Conservation (phyloP, 2,329 filamentous ascomycete species). For the Sporothrix brunneoviolacea region DNA sequence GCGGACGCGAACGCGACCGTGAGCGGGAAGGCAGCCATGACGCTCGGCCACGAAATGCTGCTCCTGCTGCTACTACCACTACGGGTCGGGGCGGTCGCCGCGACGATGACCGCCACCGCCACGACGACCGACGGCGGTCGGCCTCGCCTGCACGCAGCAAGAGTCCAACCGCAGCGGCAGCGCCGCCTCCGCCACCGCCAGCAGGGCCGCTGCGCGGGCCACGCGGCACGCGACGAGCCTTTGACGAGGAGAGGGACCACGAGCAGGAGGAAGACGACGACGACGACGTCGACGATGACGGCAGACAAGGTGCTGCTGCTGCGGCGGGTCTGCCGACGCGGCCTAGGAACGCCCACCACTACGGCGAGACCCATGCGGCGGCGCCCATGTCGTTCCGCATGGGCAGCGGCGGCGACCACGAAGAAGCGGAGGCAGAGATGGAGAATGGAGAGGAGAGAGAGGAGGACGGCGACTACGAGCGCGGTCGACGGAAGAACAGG, state of each 20-base stretch:
- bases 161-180: not conserved
- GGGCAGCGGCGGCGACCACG: slow-evolving; percentile 15
- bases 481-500: not conserved
- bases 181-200: not conserved
- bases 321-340: slow-evolving; percentile 12
- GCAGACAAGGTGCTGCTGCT: not conserved
- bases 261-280: not conserved
- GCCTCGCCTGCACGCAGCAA: slow-evolving; percentile 15
- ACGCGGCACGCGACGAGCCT: not conserved
- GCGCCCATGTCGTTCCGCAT: slow-evolving; percentile 18
- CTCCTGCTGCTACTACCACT: not conserved
- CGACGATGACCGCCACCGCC: not conserved
- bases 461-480: slow-evolving; percentile 58
- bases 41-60: not conserved
- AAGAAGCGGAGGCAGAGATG: slow-evolving; percentile 45
- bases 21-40: not conserved
- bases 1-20: not conserved
- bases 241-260: too few relatives aligned
- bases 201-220: not conserved
- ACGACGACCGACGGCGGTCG: slow-evolving; percentile 10
- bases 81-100: not conserved
- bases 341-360: not conserved
- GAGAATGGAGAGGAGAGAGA: slow-evolving; percentile 40
- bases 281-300: not conserved
- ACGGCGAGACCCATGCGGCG: not conserved